Evolutionary conservation across 768 basidiomycete species (phyloP), one percentile per base, ranked within the genome.

Genomic region (Trametes coccinea): DNA sequence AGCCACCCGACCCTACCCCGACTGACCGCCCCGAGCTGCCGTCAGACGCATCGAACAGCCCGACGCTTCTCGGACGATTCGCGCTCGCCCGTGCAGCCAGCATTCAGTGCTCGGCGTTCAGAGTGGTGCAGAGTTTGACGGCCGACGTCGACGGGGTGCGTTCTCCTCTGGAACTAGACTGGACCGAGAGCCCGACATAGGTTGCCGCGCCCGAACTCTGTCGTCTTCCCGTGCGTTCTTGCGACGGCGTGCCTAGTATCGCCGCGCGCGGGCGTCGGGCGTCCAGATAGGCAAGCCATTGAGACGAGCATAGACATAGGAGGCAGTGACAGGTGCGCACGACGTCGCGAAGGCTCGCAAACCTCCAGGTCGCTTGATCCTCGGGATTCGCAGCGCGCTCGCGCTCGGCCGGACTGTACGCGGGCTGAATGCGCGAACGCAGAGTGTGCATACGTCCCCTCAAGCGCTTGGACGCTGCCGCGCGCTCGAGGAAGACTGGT

Each of bases 361-460:
- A 44, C 14, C 27, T 37, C 56, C 31, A 31, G 49, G 41, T 44
- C 57, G 57, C 57, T 44, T 34, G 41, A 59, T 59, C 57, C 47
- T 59, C 57, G 57, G 57, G 17, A 34, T 27, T 22, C 9, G n/a
- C 33, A 2, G 53, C 17, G 44, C 45, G 33, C 45, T 9, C 14
- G 17, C 17, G 22, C 7, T 14, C 27, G 37, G 2, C 41, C 46
- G 39, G 39, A 13, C 13, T 39, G 39, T 39, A 22, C 22, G 22
- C 22, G 22, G 22, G 22, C 22, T 22, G 22, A 22, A 22, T 22
- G 22, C 22, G 39, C 13, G 39, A 39, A 7, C 39, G 39, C 8
- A 39, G 39, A 13, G 39, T 13, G 39, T 7, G 39, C 8, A 7
- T 7, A 39, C 39, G 39, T 39, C 13, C 22, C 22, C 22, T 5